Base-by-base conservation (phyloP, 2,329 filamentous ascomycete species). In the Nemania sp. region DNA sequence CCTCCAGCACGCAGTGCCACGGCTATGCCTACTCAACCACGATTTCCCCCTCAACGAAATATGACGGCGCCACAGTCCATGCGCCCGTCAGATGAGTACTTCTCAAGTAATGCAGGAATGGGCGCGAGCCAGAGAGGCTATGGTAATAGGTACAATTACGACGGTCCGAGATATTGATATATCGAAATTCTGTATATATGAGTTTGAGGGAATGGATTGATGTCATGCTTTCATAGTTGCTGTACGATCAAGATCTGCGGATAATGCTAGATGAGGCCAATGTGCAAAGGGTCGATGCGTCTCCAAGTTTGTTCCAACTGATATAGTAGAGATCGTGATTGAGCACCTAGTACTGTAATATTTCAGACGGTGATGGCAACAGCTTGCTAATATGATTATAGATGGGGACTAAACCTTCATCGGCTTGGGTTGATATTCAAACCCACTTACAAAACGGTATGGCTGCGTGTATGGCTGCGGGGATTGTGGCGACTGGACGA, bases 41-140 rank as follows among this genome's bases (percentile, higher is more conserved):
- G 72, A 12, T 73, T 74, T 39, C 68, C 75, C 29, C 78, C 78
- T 1, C 76, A 76, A 63, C 75, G 81, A 52, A 81, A 78, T 57
- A 76, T 81, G 75, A 82, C 80, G 20, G 78, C 76, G 3, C 78
- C 78, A 3, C 67, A 76, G 55, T 73, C 75, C 13, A 66, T 69
- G 29, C 69, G 73, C 46, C 69, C 67, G 40, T 66, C 67, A 15
- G 68, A 71, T 42, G 68, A 69, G 21, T 73, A 73, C 37, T 74
- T 69, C 54, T 65, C 65, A 32, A 58, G 70, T 20, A 70, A 72
- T 29, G 64, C 69, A 29, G 73, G 69, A 18, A 72, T 68, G 12
- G 63, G 66, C 17, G 62, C 71, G 15, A 69, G 67, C 47, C 69
- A 69, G 54, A 54, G 69, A 55, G 62, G 65, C 47, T 64, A 63